phyloP scores from a whole-genome alignment of 169 alveolate species.

The Plasmodium cynomolgi region DNA sequence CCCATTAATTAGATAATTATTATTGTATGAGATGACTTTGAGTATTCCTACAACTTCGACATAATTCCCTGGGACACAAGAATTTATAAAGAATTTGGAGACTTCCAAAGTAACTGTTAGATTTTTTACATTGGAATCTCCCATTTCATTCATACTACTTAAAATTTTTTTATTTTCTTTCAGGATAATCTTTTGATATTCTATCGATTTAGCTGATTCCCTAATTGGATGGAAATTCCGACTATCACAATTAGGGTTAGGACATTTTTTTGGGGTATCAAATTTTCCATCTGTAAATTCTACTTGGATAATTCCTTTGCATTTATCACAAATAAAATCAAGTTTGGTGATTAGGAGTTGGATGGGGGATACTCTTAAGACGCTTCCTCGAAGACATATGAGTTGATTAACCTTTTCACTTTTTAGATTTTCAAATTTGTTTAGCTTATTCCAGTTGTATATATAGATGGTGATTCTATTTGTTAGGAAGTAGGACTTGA shows the following conservation, averaged over 20 bases:
- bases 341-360: conserved; percentile 44
- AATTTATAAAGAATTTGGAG: conserved; percentile 52
- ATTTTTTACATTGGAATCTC: conserved; percentile 22
- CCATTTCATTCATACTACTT: conserved; percentile 29
- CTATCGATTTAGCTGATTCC: conserved; percentile 72
- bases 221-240: conserved; percentile 20
- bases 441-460: conserved; percentile 62
- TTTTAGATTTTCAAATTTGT: conserved; percentile 54
- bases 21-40: conserved; percentile 42
- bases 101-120: conserved; percentile 48
- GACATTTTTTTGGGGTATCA: conserved; percentile 55
- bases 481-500: conserved; percentile 28
- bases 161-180: conserved; percentile 58
- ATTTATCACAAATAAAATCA: conserved; percentile 65
- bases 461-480: conserved; percentile 44
- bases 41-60: conserved; percentile 64
- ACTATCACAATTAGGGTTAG: conserved; percentile 29
- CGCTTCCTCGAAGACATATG: conserved; percentile 59
- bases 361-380: conserved; percentile 68
- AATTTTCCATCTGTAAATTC: conserved; percentile 66
- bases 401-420: conserved; percentile 71
- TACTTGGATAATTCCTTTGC: conserved; percentile 22
- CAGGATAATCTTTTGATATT: conserved; percentile 54
- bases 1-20: conserved; percentile 48
- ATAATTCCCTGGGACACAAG: conserved; percentile 55